Conservation (phyloP, 2,329 filamentous ascomycete genomes). For the Pseudogymnoascus sp. region DNA sequence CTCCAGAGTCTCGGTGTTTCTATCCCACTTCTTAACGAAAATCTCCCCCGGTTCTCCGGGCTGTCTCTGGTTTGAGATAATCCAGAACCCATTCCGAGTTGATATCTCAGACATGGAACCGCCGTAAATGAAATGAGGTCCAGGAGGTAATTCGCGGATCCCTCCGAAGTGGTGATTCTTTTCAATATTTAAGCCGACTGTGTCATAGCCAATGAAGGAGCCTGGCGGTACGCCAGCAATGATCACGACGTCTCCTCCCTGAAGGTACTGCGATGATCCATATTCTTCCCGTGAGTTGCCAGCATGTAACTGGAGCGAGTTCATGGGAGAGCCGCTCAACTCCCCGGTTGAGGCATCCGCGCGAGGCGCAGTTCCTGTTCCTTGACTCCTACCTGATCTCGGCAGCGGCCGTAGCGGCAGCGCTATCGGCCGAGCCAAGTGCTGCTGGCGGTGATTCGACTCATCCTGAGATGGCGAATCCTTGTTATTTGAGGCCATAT, state of each 20-base stretch:
- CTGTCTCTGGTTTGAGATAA: constrained; percentile 29
- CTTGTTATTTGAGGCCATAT: background rate
- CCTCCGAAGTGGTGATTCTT: constrained; percentile 46
- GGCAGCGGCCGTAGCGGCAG: background rate
- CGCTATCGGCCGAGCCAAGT: background rate
- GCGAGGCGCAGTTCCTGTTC: background rate
- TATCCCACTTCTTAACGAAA: constrained; percentile 48
- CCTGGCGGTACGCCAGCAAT: constrained; percentile 42
- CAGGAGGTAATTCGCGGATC: constrained; percentile 47
- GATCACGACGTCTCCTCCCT: constrained; percentile 43
- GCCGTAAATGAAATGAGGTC: constrained; percentile 54
- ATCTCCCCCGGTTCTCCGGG: constrained; percentile 27
- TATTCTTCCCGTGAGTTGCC: constrained; percentile 16
- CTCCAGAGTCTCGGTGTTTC: constrained; percentile 46
- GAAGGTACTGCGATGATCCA: constrained; percentile 24
- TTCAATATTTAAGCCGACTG: constrained; percentile 40
- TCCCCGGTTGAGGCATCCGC: background rate
- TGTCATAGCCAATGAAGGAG: constrained; percentile 27
- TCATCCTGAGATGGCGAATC: background rate
- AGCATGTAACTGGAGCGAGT: constrained; percentile 36
- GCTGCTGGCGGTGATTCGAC: background rate
- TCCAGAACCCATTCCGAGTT: constrained; percentile 51
- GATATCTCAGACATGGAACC: constrained; percentile 42
- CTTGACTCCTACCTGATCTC: background rate
- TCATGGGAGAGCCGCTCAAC: constrained; percentile 28